Evolutionary conservation across 1,139 yeast species (phyloP).

Genomic region (Pichia sp.): DNA sequence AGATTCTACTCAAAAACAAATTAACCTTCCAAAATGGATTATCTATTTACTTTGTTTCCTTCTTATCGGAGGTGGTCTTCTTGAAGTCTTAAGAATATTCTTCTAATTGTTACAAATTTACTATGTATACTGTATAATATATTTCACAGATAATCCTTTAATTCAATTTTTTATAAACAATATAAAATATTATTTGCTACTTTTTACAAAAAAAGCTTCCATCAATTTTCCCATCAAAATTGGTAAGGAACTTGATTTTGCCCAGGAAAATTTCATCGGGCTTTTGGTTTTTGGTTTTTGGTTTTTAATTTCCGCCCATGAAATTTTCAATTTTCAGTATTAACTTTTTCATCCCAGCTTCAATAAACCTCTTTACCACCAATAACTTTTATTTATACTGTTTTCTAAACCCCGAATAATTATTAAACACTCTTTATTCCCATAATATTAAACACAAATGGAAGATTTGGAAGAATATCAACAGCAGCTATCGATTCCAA

Average conservation of each 20-base stretch:
- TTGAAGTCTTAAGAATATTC: constrained; percentile 56
- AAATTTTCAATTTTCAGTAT: too few species aligned
- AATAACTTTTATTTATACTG: too few species aligned
- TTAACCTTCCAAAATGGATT: constrained; percentile 40
- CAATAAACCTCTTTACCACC: too few species aligned
- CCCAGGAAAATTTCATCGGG: neutral
- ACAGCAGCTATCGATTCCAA: constrained; percentile 36
- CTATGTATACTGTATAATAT: neutral
- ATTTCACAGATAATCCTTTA: neutral
- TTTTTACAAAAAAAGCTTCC: neutral
- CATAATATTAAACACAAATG: neutral
- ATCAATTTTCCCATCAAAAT: neutral
- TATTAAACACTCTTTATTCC: neutral
- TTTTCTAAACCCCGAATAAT: too few species aligned
- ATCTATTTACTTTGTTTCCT: constrained; percentile 53
- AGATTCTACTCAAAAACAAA: neutral
- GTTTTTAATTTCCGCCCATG: too few species aligned
- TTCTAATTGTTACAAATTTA: constrained; percentile 28
- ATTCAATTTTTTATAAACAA: neutral
- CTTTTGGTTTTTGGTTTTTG: too few species aligned
- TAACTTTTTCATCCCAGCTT: too few species aligned
- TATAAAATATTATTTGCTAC: neutral
- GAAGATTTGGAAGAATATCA: neutral
- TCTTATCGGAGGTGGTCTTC: constrained; percentile 75
- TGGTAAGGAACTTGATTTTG: neutral